Evolutionary conservation across 2,329 filamentous ascomycete genomes (phyloP).

Genomic region (Escovopsis weberi): DNA sequence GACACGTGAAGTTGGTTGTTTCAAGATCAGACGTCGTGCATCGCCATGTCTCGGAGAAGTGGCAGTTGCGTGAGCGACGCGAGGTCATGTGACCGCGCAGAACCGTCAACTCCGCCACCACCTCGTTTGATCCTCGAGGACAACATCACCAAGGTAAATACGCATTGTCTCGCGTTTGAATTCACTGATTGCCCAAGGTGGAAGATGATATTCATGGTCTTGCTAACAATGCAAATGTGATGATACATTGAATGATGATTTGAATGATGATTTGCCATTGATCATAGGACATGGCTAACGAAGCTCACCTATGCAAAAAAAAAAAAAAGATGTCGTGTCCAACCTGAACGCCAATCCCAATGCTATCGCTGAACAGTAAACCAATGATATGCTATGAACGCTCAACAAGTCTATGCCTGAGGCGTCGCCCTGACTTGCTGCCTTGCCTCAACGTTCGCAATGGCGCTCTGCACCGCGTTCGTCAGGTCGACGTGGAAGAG

Average conservation of each 20-base stretch:
- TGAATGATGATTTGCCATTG: too few relatives aligned
- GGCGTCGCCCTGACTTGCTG: constrained; percentile 13
- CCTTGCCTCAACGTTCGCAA: constrained; percentile 58
- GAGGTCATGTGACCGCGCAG: constrained; percentile 9
- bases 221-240: too few relatives aligned
- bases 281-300: too few relatives aligned
- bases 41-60: too few relatives aligned
- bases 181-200: too few relatives aligned
- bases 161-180: too few relatives aligned
- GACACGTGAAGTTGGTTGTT: too few relatives aligned
- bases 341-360: neutral
- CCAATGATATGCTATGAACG: neutral
- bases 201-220: too few relatives aligned
- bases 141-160: too few relatives aligned
- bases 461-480: constrained; percentile 73
- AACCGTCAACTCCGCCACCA: neutral
- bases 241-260: too few relatives aligned
- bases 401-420: neutral
- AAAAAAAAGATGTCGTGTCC: neutral
- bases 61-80: constrained; percentile 2
- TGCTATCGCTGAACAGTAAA: neutral
- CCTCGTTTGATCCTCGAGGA: too few relatives aligned
- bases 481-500: constrained; percentile 91
- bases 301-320: neutral
- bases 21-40: too few relatives aligned